Percentiles rank a stretch among this genome's conserved stretches.
phyloP scores from a whole-genome alignment of 2,329 filamentous ascomycete species.

The Cladosporium colombiae region DNA sequence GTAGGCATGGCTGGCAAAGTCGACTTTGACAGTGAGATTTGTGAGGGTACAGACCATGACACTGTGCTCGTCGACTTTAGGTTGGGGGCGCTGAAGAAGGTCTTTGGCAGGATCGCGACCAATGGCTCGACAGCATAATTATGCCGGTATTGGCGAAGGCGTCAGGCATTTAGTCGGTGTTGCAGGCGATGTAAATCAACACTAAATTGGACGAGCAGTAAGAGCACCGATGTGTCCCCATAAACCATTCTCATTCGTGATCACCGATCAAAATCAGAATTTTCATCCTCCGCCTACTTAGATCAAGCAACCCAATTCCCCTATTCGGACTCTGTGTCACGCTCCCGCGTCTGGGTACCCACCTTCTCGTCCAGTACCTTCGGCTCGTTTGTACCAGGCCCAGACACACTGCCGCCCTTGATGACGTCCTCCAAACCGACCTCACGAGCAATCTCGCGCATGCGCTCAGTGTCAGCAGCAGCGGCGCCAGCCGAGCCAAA shows the following conservation, averaged over 20 bases:
- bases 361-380: slow-evolving; percentile 26
- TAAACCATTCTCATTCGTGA: neutral
- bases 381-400: neutral
- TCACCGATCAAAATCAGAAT: neutral
- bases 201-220: too few relatives aligned
- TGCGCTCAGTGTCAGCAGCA: slow-evolving; percentile 66
- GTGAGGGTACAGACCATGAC: slow-evolving; percentile 46
- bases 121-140: neutral
- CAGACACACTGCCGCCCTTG: slow-evolving; percentile 25
- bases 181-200: too few relatives aligned
- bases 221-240: neutral
- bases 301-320: neutral
- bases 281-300: neutral
- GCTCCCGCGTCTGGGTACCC: slow-evolving; percentile 22
- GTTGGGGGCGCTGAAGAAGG: slow-evolving; percentile 28
- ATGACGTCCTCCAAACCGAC: slow-evolving; percentile 58
- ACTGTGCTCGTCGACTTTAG: slow-evolving; percentile 28
- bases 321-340: slow-evolving; percentile 14
- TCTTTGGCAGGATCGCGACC: slow-evolving; percentile 24
- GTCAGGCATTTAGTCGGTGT: too few relatives aligned
- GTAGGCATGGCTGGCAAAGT: slow-evolving; percentile 34
- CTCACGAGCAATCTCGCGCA: slow-evolving; percentile 71
- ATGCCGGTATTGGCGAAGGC: neutral
- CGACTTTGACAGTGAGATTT: slow-evolving; percentile 36
- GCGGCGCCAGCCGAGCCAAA: slow-evolving; percentile 60